Conservation (phyloP, 345 rosid genomes). For the Murraya paniculata region DNA sequence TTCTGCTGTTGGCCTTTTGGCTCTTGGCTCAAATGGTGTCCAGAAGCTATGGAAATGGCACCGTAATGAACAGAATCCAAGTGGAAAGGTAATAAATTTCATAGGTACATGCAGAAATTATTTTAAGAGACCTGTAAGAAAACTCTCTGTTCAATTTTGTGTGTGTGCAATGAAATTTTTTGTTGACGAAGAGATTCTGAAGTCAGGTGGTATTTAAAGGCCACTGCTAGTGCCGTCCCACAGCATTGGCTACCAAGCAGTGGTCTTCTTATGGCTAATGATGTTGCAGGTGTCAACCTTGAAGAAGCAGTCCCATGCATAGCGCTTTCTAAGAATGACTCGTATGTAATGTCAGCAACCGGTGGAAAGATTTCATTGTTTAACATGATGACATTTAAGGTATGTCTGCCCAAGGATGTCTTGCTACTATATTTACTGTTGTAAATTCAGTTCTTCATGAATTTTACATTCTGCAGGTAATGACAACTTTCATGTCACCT, state of each 20-base stretch:
- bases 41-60: constrained; percentile 84
- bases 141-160: neutral
- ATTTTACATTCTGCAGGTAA: constrained; percentile 48
- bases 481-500: constrained; percentile 86
- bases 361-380: constrained; percentile 91
- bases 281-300: constrained; percentile 67
- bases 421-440: neutral
- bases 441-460: neutral
- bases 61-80: constrained; percentile 71
- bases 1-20: constrained; percentile 77
- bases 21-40: constrained; percentile 73
- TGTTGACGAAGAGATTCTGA: constrained; percentile 20
- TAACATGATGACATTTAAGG: constrained; percentile 94
- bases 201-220: constrained; percentile 40
- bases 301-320: constrained; percentile 90
- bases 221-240: constrained; percentile 67
- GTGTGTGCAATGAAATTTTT: neutral
- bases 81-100: constrained; percentile 57
- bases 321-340: constrained; percentile 89
- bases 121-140: neutral
- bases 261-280: constrained; percentile 88
- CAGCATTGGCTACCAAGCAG: constrained; percentile 92
- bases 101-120: neutral
- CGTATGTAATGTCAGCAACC: constrained; percentile 87
- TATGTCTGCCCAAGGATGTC: constrained; percentile 17